Percentiles rank a stretch among this genome's conserved stretches.
Conservation (phyloP, 2,329 filamentous ascomycete species). For the Zelopaecilomyces penicillatus region DNA sequence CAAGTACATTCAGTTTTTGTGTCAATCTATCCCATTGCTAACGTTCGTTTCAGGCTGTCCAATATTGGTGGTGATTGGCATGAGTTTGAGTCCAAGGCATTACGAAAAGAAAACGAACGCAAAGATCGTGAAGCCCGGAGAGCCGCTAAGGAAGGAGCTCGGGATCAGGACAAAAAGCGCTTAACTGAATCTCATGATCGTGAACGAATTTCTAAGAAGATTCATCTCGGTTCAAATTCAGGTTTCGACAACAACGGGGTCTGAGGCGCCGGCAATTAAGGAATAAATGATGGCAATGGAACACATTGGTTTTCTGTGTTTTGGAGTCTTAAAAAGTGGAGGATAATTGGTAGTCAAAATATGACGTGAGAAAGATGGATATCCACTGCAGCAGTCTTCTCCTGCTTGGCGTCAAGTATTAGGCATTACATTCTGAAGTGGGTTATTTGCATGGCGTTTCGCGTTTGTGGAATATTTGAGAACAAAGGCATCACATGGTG, state of each 20-base stretch:
- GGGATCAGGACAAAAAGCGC: conserved; percentile 33
- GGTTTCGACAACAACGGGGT: conserved; percentile 3
- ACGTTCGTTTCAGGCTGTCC: conserved; percentile 48
- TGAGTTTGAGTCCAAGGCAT: conserved; percentile 93
- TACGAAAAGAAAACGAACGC: conserved; percentile 80
- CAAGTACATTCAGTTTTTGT: conserved; percentile 14
- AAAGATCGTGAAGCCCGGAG: conserved; percentile 46
- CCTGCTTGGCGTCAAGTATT: no score
- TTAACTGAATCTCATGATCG: conserved; percentile 22
- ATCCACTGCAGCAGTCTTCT: no score
- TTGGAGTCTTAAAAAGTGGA: no score
- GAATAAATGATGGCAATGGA: background rate
- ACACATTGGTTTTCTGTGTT: background rate
- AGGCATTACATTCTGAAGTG: no score
- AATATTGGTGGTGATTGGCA: conserved; percentile 92
- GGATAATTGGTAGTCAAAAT: no score
- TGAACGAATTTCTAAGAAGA: conserved; percentile 25
- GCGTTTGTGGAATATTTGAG: no score
- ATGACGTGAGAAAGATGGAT: no score
- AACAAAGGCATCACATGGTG: no score
- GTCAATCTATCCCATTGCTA: conserved; percentile 4
- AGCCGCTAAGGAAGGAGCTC: conserved; percentile 30
- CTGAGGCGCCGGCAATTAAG: background rate
- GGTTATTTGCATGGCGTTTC: no score
- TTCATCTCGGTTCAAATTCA: conserved; percentile 21